These are phyloP conservation scores for Globisporangium acanthophoron DNA, from an alignment of 352 stramenopile genomes.

Conservation along the genomic window DNA sequence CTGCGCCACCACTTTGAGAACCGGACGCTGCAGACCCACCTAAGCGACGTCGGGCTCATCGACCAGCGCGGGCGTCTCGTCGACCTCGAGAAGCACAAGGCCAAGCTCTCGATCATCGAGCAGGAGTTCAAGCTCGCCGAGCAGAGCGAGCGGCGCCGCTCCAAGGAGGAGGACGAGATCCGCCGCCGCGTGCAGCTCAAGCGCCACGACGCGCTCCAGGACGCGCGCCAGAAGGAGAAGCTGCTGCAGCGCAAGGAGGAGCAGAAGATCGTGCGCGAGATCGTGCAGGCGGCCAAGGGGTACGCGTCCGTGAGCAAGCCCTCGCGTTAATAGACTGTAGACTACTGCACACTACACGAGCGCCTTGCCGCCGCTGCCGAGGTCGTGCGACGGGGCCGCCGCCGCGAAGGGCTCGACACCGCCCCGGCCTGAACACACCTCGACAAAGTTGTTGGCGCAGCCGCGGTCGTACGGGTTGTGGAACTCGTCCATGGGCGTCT, in stretches of 20 bases:
- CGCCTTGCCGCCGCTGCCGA: background rate
- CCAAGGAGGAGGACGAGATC: conserved; percentile 85
- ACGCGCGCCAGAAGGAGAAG: conserved; percentile 76
- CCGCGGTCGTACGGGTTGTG: conserved; percentile 73
- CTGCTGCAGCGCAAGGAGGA: conserved; percentile 87
- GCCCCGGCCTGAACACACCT: conserved; percentile 30
- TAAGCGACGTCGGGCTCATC: conserved; percentile 81
- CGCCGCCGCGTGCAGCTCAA: conserved; percentile 85
- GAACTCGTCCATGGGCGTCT: conserved; percentile 74
- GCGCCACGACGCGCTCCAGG: conserved; percentile 77
- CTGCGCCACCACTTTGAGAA: conserved; percentile 89
- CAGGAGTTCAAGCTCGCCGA: conserved; percentile 90
- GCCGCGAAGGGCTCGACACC: conserved; percentile 2
- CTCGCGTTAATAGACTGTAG: background rate
- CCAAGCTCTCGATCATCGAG: conserved; percentile 90
- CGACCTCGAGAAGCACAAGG: conserved; percentile 85
- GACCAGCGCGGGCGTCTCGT: conserved; percentile 86
- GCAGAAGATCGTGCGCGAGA: conserved; percentile 81
- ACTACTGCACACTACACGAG: background rate
- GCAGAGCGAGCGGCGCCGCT: conserved; percentile 55
- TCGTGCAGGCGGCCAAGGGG: conserved; percentile 70
- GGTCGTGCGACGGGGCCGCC: background rate
- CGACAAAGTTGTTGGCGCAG: conserved; percentile 46
- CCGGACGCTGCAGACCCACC: conserved; percentile 60
- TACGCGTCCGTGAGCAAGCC: conserved; percentile 40